phyloP scores from a whole-genome alignment of 345 rosid genomes.

The Laguncularia racemosa region DNA sequence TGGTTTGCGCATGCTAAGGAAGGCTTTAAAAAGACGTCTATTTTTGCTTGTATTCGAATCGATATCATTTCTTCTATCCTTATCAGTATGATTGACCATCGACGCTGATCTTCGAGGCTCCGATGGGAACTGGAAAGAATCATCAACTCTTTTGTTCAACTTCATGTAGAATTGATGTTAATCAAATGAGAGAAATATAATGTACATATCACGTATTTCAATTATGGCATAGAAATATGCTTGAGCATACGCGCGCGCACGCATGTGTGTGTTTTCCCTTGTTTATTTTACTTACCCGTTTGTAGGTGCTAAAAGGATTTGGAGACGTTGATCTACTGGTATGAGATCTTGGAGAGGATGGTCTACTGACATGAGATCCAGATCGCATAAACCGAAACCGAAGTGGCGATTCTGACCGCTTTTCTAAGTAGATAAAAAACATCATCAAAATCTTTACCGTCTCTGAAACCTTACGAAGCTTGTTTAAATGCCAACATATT shows the following conservation, averaged over 20 bases:
- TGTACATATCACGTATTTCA: not conserved
- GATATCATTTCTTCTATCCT: conserved; percentile 25
- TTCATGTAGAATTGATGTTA: not conserved
- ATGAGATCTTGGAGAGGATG: conserved; percentile 35
- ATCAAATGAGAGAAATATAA: not conserved
- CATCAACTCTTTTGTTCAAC: not conserved
- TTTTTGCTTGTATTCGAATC: conserved; percentile 38
- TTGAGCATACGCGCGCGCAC: too few species aligned
- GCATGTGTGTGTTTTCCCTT: too few species aligned
- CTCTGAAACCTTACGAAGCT: too few species aligned
- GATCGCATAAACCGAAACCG: conserved; percentile 35
- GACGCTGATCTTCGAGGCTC: conserved; percentile 46
- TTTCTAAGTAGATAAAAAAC: conserved; percentile 25
- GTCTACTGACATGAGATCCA: conserved; percentile 42
- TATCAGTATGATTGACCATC: conserved; percentile 19
- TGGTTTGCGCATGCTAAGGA: conserved; percentile 59
- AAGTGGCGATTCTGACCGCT: conserved; percentile 42
- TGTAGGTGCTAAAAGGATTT: conserved; percentile 7
- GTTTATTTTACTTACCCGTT: conserved; percentile 24
- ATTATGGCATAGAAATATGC: too few species aligned
- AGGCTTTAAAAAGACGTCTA: conserved; percentile 54
- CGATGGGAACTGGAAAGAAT: conserved; percentile 26
- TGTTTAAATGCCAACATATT: too few species aligned
- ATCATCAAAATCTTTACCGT: not conserved
- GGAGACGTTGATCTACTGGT: not conserved